Percentiles rank a stretch among this genome's conserved stretches.
phyloP scores from a whole-genome alignment of 345 rosid species.

The Brassica carinata region DNA sequence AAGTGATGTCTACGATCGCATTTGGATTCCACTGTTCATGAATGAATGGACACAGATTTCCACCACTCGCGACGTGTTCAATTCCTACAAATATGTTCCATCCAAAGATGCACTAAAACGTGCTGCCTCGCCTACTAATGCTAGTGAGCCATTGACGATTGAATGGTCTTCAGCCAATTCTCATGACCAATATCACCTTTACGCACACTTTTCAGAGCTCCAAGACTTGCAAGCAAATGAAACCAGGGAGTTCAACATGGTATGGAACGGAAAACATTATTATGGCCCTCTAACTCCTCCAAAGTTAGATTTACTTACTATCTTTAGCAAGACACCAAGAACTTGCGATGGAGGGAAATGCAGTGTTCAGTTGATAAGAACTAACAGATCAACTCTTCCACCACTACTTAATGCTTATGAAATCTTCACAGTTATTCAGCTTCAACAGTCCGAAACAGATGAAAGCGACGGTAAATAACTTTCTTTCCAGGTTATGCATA shows the following conservation, averaged over 20 bases:
- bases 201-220: conserved; percentile 45
- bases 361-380: conserved; percentile 13
- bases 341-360: background rate
- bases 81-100: background rate
- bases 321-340: fast-evolving
- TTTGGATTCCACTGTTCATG: conserved; percentile 1
- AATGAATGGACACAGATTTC: conserved; percentile 6
- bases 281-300: background rate
- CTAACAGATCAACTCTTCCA: conserved; percentile 32
- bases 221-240: conserved; percentile 30
- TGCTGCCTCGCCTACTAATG: conserved; percentile 29
- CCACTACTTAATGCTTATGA: conserved; percentile 44
- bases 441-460: conserved; percentile 30
- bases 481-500: background rate
- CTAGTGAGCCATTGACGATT: background rate
- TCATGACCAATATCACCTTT: conserved; percentile 13
- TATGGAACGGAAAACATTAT: background rate
- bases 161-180: background rate
- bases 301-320: background rate
- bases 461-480: conserved; percentile 35
- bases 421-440: conserved; percentile 26
- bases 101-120: conserved; percentile 26
- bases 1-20: conserved; percentile 39
- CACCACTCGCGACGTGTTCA: background rate
- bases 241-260: conserved; percentile 24